Conservation (phyloP, 768 basidiomycete species). For the Lanmaoa rubissima region DNA sequence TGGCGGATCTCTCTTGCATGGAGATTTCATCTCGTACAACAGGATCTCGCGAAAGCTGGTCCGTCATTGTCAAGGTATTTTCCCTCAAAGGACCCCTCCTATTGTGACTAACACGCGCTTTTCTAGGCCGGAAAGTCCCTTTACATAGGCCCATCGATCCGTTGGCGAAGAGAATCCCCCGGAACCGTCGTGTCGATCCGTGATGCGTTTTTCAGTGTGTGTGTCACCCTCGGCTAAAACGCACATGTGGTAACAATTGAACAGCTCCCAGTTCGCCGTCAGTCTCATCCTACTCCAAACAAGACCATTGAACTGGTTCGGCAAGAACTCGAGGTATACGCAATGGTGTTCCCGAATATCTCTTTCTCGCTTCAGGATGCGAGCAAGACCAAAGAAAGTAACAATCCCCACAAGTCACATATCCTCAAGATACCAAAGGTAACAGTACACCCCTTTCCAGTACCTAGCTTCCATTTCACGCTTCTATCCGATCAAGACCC, state of each 20-base stretch:
- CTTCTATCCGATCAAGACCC: slow-evolving; percentile 46
- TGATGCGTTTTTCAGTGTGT: slow-evolving; percentile 88
- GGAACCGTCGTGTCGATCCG: slow-evolving; percentile 85
- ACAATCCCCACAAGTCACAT: slow-evolving; percentile 39
- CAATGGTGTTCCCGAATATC: slow-evolving; percentile 70
- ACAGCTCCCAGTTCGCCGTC: slow-evolving; percentile 79
- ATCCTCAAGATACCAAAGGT: slow-evolving; percentile 70
- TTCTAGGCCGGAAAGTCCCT: slow-evolving; percentile 61
- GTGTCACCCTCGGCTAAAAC: slow-evolving; percentile 22
- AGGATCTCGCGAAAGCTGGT: slow-evolving; percentile 63
- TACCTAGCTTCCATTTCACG: slow-evolving; percentile 11
- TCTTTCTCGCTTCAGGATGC: slow-evolving; percentile 66
- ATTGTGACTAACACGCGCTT: background rate
- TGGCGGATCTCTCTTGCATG: slow-evolving; percentile 72
- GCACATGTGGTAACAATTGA: slow-evolving; percentile 3
- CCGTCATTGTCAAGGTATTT: slow-evolving; percentile 73
- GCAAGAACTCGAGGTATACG: slow-evolving; percentile 68
- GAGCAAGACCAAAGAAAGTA: slow-evolving; percentile 35
- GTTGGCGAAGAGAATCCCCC: slow-evolving; percentile 67
- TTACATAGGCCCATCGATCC: slow-evolving; percentile 69
- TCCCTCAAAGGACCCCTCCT: background rate
- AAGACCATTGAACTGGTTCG: slow-evolving; percentile 67
- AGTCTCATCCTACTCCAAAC: slow-evolving; percentile 58
- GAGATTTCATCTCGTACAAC: slow-evolving; percentile 80
- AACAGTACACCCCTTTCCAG: slow-evolving; percentile 18